Conservation (phyloP, 345 rosid genomes). For the Citropsis articulata region DNA sequence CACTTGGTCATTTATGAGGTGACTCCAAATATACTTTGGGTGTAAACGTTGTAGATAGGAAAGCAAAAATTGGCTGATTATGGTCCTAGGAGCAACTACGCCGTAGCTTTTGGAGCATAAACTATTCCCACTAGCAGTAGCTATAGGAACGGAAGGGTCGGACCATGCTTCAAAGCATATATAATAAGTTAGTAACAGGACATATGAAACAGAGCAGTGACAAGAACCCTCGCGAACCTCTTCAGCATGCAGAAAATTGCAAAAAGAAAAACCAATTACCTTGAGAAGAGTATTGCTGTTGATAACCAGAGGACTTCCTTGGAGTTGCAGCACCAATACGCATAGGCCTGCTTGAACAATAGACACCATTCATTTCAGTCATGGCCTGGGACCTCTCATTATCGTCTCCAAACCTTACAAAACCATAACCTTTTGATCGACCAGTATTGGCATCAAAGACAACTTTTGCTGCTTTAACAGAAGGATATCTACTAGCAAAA, state of each 20-base stretch:
- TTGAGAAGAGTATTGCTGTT: constrained; percentile 58
- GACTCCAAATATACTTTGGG: background rate
- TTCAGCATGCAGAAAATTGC: background rate
- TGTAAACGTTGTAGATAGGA: background rate
- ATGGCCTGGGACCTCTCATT: constrained; percentile 75
- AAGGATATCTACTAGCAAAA: constrained; percentile 68
- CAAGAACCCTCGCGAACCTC: background rate
- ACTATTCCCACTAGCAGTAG: background rate
- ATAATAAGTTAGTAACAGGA: background rate
- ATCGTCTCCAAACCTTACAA: constrained; percentile 97
- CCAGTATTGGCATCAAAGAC: constrained; percentile 91
- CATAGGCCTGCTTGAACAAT: constrained; percentile 94
- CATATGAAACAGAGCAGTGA: background rate
- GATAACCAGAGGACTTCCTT: constrained; percentile 79
- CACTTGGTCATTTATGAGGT: background rate
- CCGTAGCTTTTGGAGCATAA: background rate
- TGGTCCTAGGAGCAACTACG: background rate
- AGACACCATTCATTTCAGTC: constrained; percentile 91
- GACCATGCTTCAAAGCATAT: background rate
- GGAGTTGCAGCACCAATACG: constrained; percentile 96
- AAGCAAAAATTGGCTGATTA: background rate
- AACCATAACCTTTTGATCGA: constrained; percentile 96
- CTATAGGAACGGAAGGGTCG: background rate
- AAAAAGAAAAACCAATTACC: constrained; percentile 34
- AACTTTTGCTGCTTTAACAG: constrained; percentile 90